Conservation (phyloP, 108 stramenopile species). For the Conticribra weissflogii region DNA sequence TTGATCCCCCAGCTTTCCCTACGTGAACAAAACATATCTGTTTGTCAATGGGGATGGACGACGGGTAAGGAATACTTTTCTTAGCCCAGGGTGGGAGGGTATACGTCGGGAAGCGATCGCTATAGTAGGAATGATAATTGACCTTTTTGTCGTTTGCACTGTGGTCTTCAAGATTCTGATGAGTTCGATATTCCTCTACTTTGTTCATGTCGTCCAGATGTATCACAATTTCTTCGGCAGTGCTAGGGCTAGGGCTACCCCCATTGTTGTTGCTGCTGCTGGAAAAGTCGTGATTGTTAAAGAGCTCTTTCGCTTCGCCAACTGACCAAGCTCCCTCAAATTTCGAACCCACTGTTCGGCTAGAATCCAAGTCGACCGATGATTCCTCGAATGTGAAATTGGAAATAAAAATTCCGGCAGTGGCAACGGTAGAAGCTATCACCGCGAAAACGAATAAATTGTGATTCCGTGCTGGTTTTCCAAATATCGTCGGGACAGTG, state of each 20-base stretch:
- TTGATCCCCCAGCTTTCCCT: slow-evolving; percentile 50
- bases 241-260: no score
- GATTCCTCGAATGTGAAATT: not conserved
- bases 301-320: not conserved
- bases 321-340: not conserved
- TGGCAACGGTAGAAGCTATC: slow-evolving; percentile 7
- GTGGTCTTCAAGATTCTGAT: no score
- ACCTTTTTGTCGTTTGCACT: slow-evolving; percentile 12
- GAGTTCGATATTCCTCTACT: not conserved
- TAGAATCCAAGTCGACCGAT: not conserved
- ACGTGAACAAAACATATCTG: slow-evolving; percentile 47
- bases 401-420: not conserved
- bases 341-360: not conserved
- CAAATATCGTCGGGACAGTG: no score
- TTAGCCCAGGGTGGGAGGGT: slow-evolving; percentile 26
- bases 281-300: not conserved
- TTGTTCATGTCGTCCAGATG: not conserved
- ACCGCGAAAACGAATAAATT: not conserved
- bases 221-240: no score
- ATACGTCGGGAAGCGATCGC: slow-evolving; percentile 24
- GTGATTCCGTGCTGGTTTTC: not conserved
- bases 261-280: not conserved
- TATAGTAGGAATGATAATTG: slow-evolving; percentile 30
- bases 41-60: slow-evolving; percentile 15
- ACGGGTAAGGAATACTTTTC: slow-evolving; percentile 35